phyloP scores from a whole-genome alignment of 768 basidiomycete genomes.

The Stropharia rugosoannulata region DNA sequence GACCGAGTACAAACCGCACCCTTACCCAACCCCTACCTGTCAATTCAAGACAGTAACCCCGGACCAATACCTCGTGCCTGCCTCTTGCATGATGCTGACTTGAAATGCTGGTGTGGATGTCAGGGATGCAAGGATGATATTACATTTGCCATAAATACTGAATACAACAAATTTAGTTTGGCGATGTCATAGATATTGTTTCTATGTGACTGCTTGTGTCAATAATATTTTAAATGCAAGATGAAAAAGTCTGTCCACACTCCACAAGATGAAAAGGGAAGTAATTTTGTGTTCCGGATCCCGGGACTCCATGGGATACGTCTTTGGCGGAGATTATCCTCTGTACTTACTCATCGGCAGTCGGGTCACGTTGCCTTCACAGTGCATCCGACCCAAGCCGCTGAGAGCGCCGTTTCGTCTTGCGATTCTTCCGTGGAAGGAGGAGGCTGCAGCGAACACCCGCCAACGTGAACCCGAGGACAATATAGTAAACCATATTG shows the following conservation, averaged over 20 bases:
- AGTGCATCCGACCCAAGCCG: neutral
- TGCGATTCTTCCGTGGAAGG: constrained; percentile 13
- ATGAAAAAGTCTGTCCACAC: neutral
- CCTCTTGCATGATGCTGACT: too few relatives aligned
- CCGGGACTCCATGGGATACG: too few relatives aligned
- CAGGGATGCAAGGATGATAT: neutral
- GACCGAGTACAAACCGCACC: neutral
- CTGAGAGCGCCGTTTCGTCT: constrained; percentile 3
- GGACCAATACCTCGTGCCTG: too few relatives aligned
- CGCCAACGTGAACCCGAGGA: constrained; percentile 26
- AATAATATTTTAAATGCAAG: too few relatives aligned
- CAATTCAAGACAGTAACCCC: too few relatives aligned
- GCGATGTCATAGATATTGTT: constrained; percentile 4
- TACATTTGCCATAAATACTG: neutral
- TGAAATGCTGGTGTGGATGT: too few relatives aligned
- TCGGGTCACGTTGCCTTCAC: neutral
- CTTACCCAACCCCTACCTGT: neutral
- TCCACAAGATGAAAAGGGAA: neutral
- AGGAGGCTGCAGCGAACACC: constrained; percentile 20
- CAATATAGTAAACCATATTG: constrained; percentile 41
- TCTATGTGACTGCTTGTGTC: neutral
- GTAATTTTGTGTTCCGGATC: too few relatives aligned
- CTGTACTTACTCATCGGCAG: too few relatives aligned
- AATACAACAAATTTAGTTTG: neutral
- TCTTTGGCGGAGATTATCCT: too few relatives aligned